Evolutionary conservation across 192 early-diverging fungal species (phyloP), one percentile per base, ranked within the genome.

Genomic region (Backusella mclennaniae): DNA sequence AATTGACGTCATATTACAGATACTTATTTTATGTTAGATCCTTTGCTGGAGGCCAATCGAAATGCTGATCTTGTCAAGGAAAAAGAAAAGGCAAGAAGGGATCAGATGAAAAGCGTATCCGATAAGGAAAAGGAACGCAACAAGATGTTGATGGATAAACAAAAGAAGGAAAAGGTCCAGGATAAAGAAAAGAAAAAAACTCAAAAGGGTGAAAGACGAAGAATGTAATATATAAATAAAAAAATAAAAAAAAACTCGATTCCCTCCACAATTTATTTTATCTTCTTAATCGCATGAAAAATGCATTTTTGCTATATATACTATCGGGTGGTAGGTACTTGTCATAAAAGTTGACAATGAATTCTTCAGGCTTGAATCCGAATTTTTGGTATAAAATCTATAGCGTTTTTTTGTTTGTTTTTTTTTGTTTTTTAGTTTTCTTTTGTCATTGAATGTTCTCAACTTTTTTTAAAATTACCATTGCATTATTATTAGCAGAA

Each of bases 321-420:
- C 93, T 94, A 21, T 91, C 84, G 14, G 85, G 77, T 1, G 96
- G 92, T 19, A 96, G 76, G 79, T 97, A 97, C 79, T 95, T 90
- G 80, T 95, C 92, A 82, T 98, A 97, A 81, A 98, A 98, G 67
- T 92, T 89, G 15, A 96, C 90, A 66, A 94, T 86, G 80, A 95
- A 98, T 75, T 94, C 90, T 72, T 98, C 96, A 1, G 96, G 93
- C 82, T 98, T 98, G 81, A 97, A 98, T 14, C 96, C 96, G 80
- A 96, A 90, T 77, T 89, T 92, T 82, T 97, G 96, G 80, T 97
- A 97, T 70, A 97, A 86, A 41, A 97, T 88, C 91, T 91, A 67
- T 33, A 1, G 31, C 0, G 31, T 33, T 33, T 33, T 33, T 33
- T 33, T 33, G 0, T 31, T 33, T 3, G 33, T 3, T 3, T 33